Evolutionary conservation across 2,329 filamentous ascomycete genomes (phyloP).

Genomic region (Fusarium liriodendri): DNA sequence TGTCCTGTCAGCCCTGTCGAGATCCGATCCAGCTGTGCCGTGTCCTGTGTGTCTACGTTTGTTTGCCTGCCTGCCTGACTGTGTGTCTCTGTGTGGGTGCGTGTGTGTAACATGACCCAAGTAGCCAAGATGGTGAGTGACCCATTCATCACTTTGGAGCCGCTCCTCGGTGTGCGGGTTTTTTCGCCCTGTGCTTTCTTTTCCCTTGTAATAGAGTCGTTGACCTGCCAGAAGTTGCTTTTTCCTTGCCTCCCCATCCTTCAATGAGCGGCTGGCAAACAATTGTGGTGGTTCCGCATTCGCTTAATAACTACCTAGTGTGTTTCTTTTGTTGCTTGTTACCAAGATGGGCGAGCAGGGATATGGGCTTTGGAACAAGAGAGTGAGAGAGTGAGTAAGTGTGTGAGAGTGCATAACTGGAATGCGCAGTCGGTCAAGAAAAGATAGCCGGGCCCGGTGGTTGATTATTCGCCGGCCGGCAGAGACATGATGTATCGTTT

Average conservation of each 20-base stretch:
- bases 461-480: conserved; percentile 14
- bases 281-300: neutral
- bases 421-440: neutral
- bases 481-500: conserved; percentile 32
- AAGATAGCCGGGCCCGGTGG: neutral
- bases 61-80: conserved; percentile 2
- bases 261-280: neutral
- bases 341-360: neutral
- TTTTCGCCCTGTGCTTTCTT: neutral
- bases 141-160: neutral
- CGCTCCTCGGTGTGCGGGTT: conserved; percentile 11
- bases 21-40: neutral
- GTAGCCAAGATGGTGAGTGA: neutral
- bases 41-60: neutral
- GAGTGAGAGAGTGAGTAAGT: neutral
- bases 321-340: neutral
- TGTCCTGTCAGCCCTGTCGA: conserved; percentile 1
- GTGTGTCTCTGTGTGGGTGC: neutral
- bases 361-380: neutral
- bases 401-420: neutral
- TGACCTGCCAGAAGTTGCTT: conserved; percentile 24
- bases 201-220: neutral
- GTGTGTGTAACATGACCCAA: conserved; percentile 18
- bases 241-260: neutral
- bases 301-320: neutral